These are phyloP conservation scores for Penstemon barbatus DNA, from an alignment of 257 asterid species.

Conservation along the genomic window DNA sequence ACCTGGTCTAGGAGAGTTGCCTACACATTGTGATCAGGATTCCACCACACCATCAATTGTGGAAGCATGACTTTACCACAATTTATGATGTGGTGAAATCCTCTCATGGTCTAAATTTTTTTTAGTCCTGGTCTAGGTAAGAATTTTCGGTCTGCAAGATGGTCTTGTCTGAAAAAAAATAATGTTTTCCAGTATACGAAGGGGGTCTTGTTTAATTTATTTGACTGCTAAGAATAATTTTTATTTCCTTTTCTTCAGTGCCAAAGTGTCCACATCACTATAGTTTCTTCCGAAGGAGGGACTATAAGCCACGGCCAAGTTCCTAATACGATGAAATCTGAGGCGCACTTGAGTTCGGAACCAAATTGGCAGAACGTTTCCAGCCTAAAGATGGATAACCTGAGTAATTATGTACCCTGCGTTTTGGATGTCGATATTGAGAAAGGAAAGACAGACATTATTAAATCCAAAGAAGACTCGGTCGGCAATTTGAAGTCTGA, in stretches of 20 bases:
- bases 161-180: too few relatives aligned
- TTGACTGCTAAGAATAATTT: slow-evolving; percentile 11
- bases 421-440: slow-evolving; percentile 56
- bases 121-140: too few relatives aligned
- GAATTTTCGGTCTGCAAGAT: too few relatives aligned
- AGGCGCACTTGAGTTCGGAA: slow-evolving; percentile 41
- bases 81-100: too few relatives aligned
- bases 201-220: neutral
- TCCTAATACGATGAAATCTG: slow-evolving; percentile 44
- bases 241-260: slow-evolving; percentile 36
- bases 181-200: too few relatives aligned
- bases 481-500: slow-evolving; percentile 51
- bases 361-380: slow-evolving; percentile 41
- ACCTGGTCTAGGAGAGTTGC: too few relatives aligned
- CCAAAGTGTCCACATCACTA: slow-evolving; percentile 38
- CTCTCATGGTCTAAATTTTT: too few relatives aligned
- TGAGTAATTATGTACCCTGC: slow-evolving; percentile 43
- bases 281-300: slow-evolving; percentile 41
- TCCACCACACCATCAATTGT: too few relatives aligned
- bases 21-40: too few relatives aligned
- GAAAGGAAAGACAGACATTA: slow-evolving; percentile 59
- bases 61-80: too few relatives aligned
- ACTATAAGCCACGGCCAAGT: slow-evolving; percentile 31
- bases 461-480: slow-evolving; percentile 43
- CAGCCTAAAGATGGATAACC: slow-evolving; percentile 46